phyloP scores from a whole-genome alignment of 768 basidiomycete genomes.

The Atractiella rhizophila region DNA sequence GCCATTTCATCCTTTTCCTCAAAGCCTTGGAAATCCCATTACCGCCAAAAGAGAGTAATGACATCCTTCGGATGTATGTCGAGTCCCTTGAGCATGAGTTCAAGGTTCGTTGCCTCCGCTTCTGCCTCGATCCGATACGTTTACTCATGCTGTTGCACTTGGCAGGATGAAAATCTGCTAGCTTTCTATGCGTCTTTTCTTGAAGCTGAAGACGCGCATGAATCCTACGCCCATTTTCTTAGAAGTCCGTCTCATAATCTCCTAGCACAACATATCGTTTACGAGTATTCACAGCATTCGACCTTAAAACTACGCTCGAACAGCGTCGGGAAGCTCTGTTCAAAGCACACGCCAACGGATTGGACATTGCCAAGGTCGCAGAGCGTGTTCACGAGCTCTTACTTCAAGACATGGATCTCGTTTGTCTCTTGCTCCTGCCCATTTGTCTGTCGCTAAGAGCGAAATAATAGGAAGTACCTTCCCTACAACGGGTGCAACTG shows the following conservation, averaged over 20 bases:
- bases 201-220: slow-evolving; percentile 61
- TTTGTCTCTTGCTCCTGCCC: too few species aligned
- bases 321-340: slow-evolving; percentile 46
- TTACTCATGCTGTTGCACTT: slow-evolving; percentile 29
- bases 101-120: slow-evolving; percentile 1
- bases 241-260: slow-evolving; percentile 15
- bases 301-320: slow-evolving; percentile 22
- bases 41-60: slow-evolving; percentile 47
- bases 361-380: slow-evolving; percentile 60
- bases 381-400: slow-evolving; percentile 43
- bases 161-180: slow-evolving; percentile 54
- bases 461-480: too few species aligned
- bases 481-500: too few species aligned
- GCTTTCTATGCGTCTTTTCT: slow-evolving; percentile 81
- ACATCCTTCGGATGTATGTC: slow-evolving; percentile 68
- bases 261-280: background rate
- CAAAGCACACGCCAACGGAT: slow-evolving; percentile 54
- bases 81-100: slow-evolving; percentile 42
- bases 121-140: background rate
- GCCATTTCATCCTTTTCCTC: slow-evolving; percentile 70
- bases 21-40: slow-evolving; percentile 23
- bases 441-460: too few species aligned
- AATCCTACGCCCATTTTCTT: slow-evolving; percentile 75
- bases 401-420: slow-evolving; percentile 24
- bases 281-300: slow-evolving; percentile 16